Conservation (phyloP, 768 basidiomycete species). For the Naganishia vishniacii region DNA sequence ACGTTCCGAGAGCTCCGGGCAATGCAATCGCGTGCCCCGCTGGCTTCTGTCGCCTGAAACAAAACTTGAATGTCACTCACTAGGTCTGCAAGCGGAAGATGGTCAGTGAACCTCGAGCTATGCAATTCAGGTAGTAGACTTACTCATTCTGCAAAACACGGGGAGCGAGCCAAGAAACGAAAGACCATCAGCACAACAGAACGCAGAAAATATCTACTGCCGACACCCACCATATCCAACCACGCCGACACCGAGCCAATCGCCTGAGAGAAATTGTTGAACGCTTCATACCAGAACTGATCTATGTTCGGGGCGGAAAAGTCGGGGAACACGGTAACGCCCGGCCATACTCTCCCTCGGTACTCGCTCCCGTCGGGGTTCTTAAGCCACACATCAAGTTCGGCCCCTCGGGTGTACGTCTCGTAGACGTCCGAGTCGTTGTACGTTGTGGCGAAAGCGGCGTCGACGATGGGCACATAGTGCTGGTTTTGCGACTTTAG, state of each 20-base stretch:
- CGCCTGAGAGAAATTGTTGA: slow-evolving; percentile 48
- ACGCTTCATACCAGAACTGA: slow-evolving; percentile 60
- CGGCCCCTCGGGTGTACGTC: slow-evolving; percentile 61
- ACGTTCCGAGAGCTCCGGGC: no score
- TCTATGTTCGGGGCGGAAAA: slow-evolving; percentile 51
- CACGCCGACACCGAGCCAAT: slow-evolving; percentile 64
- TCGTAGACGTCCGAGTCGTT: slow-evolving; percentile 50
- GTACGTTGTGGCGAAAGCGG: slow-evolving; percentile 34
- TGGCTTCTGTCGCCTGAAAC: no score
- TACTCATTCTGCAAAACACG: no score
- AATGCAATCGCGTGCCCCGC: no score
- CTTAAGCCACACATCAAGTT: slow-evolving; percentile 63
- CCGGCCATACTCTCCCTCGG: slow-evolving; percentile 57
- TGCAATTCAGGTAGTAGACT: neutral
- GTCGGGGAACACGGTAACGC: slow-evolving; percentile 62
- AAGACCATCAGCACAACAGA: no score
- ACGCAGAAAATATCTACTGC: neutral
- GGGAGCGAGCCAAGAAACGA: no score
- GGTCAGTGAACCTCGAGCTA: slow-evolving; percentile 32
- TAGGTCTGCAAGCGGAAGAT: no score
- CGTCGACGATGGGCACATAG: slow-evolving; percentile 45
- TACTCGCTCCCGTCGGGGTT: slow-evolving; percentile 70
- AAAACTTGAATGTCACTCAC: no score
- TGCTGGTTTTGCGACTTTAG: slow-evolving; percentile 43
- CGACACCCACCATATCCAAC: slow-evolving; percentile 49